These are phyloP conservation scores for Wickerhamiella parazyma DNA, from an alignment of 805 yeast genomes.

Conservation along the genomic window DNA sequence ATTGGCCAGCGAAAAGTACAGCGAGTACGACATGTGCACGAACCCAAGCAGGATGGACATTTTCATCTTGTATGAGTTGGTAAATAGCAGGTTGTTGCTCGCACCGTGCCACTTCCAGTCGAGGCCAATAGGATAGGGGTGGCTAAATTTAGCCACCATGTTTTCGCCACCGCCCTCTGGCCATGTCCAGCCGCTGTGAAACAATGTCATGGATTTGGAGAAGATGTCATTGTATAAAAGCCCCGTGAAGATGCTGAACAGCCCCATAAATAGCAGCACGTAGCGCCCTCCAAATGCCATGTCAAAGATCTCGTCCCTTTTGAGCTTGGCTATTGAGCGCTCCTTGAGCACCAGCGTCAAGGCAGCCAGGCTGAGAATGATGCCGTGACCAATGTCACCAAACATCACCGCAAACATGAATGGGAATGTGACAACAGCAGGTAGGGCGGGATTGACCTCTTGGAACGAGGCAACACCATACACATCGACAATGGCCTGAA, in stretches of 20 bases:
- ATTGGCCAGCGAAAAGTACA: slow-evolving; percentile 69
- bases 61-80: slow-evolving; percentile 96
- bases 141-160: slow-evolving; percentile 42
- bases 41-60: slow-evolving; percentile 90
- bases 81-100: slow-evolving; percentile 75
- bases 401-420: slow-evolving; percentile 99
- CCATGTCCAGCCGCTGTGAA: slow-evolving; percentile 87
- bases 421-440: slow-evolving; percentile 91
- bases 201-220: slow-evolving; percentile 78
- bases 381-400: slow-evolving; percentile 96
- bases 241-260: slow-evolving; percentile 91
- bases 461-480: slow-evolving; percentile 88
- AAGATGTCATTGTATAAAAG: slow-evolving; percentile 85
- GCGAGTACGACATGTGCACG: slow-evolving; percentile 85
- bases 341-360: slow-evolving; percentile 59
- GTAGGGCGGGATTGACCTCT: slow-evolving; percentile 91
- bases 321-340: slow-evolving; percentile 45
- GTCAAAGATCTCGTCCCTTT: slow-evolving; percentile 83
- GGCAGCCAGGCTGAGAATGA: slow-evolving; percentile 64
- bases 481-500: slow-evolving; percentile 87
- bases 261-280: slow-evolving; percentile 85
- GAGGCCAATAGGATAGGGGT: slow-evolving; percentile 72
- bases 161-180: slow-evolving; percentile 29
- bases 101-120: slow-evolving; percentile 98
- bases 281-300: slow-evolving; percentile 94